Evolutionary conservation across 306 rosid species (phyloP).

Genomic region (Ormosia semicastrata): DNA sequence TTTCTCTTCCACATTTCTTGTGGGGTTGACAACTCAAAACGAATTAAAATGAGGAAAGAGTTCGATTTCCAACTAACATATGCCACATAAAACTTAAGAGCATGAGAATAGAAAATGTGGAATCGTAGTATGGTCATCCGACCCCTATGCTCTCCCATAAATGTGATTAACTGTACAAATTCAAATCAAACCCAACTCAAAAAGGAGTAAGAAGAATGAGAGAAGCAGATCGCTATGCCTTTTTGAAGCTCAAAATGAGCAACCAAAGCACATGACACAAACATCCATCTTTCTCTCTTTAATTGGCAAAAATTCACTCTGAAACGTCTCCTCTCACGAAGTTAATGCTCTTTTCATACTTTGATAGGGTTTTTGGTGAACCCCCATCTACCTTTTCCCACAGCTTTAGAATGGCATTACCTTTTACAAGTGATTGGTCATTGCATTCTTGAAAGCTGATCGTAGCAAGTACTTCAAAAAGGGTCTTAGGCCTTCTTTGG

Average conservation of each 20-base stretch:
- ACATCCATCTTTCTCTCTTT: constrained; percentile 26
- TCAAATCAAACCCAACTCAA: constrained; percentile 25
- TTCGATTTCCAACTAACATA: constrained; percentile 24
- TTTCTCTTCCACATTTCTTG: neutral
- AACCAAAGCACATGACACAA: constrained; percentile 48
- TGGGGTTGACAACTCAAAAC: constrained; percentile 24
- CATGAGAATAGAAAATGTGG: neutral
- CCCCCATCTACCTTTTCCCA: constrained; percentile 30
- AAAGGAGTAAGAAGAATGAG: constrained; percentile 13
- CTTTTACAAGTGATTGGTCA: constrained; percentile 31
- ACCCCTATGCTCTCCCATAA: constrained; percentile 34
- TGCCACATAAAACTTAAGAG: constrained; percentile 6
- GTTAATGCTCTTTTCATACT: constrained; percentile 32
- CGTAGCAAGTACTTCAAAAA: constrained; percentile 20
- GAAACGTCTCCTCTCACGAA: constrained; percentile 36
- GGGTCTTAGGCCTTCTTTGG: constrained; percentile 3
- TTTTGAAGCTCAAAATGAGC: constrained; percentile 37
- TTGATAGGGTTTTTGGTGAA: constrained; percentile 24
- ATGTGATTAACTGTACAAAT: constrained; percentile 28
- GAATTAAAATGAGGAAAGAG: neutral
- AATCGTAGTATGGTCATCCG: constrained; percentile 27
- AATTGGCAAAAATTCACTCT: constrained; percentile 28
- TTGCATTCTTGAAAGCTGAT: constrained; percentile 20
- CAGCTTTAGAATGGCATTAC: constrained; percentile 23
- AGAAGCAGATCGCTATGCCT: constrained; percentile 4